A percentile compares a stretch with the other conserved stretches of the same genome.
phyloP scores from a whole-genome alignment of 2,329 filamentous ascomycete genomes.

The Verruconis gallopava region DNA sequence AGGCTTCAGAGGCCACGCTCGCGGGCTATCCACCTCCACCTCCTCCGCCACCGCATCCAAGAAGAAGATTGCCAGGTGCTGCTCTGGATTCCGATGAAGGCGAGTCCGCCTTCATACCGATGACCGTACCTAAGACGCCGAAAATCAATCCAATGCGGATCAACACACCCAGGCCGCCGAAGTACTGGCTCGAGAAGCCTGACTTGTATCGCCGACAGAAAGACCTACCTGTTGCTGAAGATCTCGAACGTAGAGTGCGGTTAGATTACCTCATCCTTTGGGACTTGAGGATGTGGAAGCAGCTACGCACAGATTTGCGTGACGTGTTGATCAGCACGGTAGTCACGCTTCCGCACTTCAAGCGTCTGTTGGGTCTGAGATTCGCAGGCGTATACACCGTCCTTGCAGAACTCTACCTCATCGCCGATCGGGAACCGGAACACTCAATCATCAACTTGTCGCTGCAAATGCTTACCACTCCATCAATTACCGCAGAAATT shows the following conservation, averaged over 20 bases:
- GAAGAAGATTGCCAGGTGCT: constrained; percentile 45
- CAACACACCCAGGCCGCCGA: constrained; percentile 51
- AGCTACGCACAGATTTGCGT: constrained; percentile 75
- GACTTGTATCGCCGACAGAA: constrained; percentile 50
- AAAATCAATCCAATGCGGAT: constrained; percentile 32
- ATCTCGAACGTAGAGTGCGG: constrained; percentile 77
- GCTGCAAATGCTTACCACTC: constrained; percentile 89
- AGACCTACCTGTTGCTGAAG: constrained; percentile 60
- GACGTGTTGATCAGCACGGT: constrained; percentile 95
- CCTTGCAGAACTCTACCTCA: constrained; percentile 84
- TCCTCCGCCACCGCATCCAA: constrained; percentile 37
- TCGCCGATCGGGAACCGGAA: constrained; percentile 90
- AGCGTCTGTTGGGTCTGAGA: constrained; percentile 80
- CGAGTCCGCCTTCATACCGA: constrained; percentile 47
- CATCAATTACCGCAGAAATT: constrained; percentile 90
- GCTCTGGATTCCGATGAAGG: constrained; percentile 62
- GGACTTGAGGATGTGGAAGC: constrained; percentile 94
- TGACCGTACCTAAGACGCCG: constrained; percentile 75
- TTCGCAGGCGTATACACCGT: constrained; percentile 92
- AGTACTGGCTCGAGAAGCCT: constrained; percentile 80
- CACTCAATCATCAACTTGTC: constrained; percentile 98
- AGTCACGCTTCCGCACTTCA: constrained; percentile 90
- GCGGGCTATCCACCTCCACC: constrained; percentile 62
- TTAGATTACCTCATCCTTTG: constrained; percentile 92
- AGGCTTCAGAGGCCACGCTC: constrained; percentile 64